These are phyloP conservation scores for Rhodosporidiobolus odoratus DNA, from an alignment of 768 basidiomycete genomes.

Conservation along the genomic window DNA sequence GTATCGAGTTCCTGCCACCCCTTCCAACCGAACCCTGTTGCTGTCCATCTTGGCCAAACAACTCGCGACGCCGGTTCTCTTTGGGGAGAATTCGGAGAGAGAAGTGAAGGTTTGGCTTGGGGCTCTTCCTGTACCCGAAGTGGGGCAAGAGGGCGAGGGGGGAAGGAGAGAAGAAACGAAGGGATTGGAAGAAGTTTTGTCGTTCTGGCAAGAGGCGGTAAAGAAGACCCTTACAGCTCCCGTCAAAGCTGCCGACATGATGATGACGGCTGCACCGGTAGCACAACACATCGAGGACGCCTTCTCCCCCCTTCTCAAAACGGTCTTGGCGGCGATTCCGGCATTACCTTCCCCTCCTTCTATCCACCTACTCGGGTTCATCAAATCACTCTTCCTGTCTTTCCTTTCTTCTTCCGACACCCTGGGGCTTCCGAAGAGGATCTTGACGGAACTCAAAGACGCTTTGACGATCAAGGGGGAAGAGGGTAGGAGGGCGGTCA, in stretches of 20 bases:
- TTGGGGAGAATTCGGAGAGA: conserved; percentile 61
- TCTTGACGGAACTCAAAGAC: conserved; percentile 5
- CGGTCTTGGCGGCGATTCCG: neutral
- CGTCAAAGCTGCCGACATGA: conserved; percentile 2
- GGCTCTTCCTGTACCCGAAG: conserved; percentile 53
- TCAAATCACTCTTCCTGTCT: neutral
- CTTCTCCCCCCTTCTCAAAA: conserved; percentile 15
- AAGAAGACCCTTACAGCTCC: conserved; percentile 30
- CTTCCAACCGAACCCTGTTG: conserved; percentile 54
- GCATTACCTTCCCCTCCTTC: neutral
- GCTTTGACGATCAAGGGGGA: neutral
- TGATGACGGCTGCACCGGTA: neutral
- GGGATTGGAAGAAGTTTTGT: conserved; percentile 14
- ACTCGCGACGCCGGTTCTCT: conserved; percentile 69
- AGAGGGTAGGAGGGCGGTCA: neutral
- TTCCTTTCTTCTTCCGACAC: neutral
- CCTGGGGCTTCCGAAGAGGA: neutral
- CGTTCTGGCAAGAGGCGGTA: conserved; percentile 27
- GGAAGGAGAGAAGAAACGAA: neutral
- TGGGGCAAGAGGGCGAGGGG: neutral
- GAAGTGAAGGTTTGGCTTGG: conserved; percentile 72
- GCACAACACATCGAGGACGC: neutral
- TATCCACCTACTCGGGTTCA: conserved; percentile 4
- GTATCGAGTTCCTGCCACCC: conserved; percentile 54
- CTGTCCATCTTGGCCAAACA: conserved; percentile 59